Base-by-base conservation (phyloP, 345 rosid genomes). In the Erysimum cheiranthoides region DNA sequence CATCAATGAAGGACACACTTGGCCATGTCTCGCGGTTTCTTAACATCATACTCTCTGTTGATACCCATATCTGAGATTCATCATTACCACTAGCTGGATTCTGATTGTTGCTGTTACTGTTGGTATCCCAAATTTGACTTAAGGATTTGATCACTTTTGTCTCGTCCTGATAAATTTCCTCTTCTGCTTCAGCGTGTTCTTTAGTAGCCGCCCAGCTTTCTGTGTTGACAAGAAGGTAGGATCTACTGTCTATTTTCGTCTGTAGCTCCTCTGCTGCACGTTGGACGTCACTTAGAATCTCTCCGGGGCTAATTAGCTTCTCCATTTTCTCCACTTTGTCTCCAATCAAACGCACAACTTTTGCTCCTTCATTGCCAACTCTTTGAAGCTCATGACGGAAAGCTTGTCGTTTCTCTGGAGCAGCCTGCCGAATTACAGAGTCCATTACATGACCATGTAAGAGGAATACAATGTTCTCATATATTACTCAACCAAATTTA, bases 241-340 rank as follows among this genome's bases (percentile, higher is more conserved):
- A 90, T 21, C 82, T 87, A 16, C 62, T 50, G n/a, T 93, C 93
- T 66, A 93, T 86, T 76, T 87, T 88, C 79, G 67, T 71, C 54
- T 93, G 98, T n/a, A 93, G 70, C 40, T 73, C 82, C 63, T 89
- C 96, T 9, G 93, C 96, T 49, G 98, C 96, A 21, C 68, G 69
- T 7, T 83, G 94, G 21, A 90, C 87, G 66, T 85, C 81, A 2
- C 56, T 62, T 8, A 93, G 88, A 30, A 90, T 71, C 67, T 87
- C 91, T 61, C 25, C 71, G 3, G 87, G 59, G 75, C 78, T 78
- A 21, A 21, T 21, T 66, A 84, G 68, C 52, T 73, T 86, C 62
- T 84, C 90, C 86, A 84, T 80, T 47, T 74, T 82, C 51, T 77
- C 78, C 4, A 86, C 30, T 13, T 81, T 86, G 32, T 76, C 60